Evolutionary conservation across 2,329 filamentous ascomycete species (phyloP).

Genomic region (Colletotrichum godetiae): DNA sequence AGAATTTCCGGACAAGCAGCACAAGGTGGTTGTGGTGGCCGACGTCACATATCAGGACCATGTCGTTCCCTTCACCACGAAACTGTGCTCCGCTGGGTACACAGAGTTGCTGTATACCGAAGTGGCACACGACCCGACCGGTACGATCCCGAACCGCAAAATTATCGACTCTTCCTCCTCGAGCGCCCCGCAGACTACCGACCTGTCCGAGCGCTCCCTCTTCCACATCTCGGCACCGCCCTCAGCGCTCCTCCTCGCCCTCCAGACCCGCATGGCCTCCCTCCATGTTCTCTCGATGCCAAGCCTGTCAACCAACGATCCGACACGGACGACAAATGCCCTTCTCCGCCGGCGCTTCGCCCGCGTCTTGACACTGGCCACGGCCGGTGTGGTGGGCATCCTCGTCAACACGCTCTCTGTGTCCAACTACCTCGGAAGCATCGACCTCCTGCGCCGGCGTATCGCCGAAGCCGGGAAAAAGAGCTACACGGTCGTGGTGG

Average conservation of each 20-base stretch:
- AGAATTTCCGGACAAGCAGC: constrained; percentile 73
- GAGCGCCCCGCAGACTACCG: constrained; percentile 44
- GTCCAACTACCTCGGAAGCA: constrained; percentile 86
- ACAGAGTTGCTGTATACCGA: constrained; percentile 74
- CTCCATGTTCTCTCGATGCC: constrained; percentile 82
- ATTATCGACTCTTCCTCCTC: constrained; percentile 50
- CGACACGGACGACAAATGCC: constrained; percentile 58
- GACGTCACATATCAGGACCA: constrained; percentile 90
- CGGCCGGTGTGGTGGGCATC: constrained; percentile 89
- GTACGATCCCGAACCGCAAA: constrained; percentile 85
- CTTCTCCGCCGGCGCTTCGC: constrained; percentile 88
- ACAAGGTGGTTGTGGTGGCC: constrained; percentile 83
- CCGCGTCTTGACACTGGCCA: constrained; percentile 82
- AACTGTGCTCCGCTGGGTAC: constrained; percentile 75
- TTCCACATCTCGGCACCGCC: constrained; percentile 89
- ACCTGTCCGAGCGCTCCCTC: constrained; percentile 76
- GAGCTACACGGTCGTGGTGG: constrained; percentile 94
- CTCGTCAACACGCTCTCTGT: constrained; percentile 96
- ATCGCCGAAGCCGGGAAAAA: constrained; percentile 91
- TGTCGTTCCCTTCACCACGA: constrained; percentile 66
- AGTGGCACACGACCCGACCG: constrained; percentile 82
- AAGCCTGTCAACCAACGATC: constrained; percentile 60
- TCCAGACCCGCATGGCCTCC: constrained; percentile 82
- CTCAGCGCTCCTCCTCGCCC: constrained; percentile 84
- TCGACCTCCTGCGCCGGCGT: constrained; percentile 76